These are phyloP conservation scores for Westerdykella sp. DNA, from an alignment of 2,329 filamentous ascomycete genomes.

Conservation along the genomic window DNA sequence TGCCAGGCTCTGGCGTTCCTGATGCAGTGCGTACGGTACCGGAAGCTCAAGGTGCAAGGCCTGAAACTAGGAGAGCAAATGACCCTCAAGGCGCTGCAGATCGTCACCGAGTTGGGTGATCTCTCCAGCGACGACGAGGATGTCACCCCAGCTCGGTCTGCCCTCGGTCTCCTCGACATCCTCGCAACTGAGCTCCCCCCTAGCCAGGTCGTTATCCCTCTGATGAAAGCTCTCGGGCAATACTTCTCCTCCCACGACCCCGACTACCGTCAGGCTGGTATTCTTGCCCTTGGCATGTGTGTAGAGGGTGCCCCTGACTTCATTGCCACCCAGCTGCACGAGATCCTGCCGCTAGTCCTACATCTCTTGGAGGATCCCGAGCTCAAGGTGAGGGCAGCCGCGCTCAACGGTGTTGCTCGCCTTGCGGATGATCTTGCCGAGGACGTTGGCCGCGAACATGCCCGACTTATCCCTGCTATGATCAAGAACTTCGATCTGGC, in stretches of 20 bases:
- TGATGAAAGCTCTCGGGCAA: slow-evolving; percentile 76
- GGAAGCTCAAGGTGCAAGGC: slow-evolving; percentile 91
- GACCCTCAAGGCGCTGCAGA: slow-evolving; percentile 79
- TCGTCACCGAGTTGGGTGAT: slow-evolving; percentile 81
- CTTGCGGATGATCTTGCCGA: slow-evolving; percentile 91
- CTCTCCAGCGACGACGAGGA: slow-evolving; percentile 70
- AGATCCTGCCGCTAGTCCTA: slow-evolving; percentile 79
- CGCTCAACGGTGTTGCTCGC: slow-evolving; percentile 79
- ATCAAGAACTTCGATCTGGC: slow-evolving; percentile 85
- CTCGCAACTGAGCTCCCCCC: slow-evolving; percentile 83
- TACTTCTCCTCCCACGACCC: slow-evolving; percentile 72
- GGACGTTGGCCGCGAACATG: slow-evolving; percentile 80
- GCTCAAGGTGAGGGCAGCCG: slow-evolving; percentile 75
- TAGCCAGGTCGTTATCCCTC: slow-evolving; percentile 86
- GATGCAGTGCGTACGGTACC: slow-evolving; percentile 84
- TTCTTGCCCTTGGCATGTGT: slow-evolving; percentile 85
- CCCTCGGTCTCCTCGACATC: slow-evolving; percentile 81
- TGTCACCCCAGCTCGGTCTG: slow-evolving; percentile 75
- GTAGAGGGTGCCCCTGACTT: slow-evolving; percentile 97
- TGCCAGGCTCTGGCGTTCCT: slow-evolving; percentile 90
- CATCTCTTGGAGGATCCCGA: slow-evolving; percentile 80
- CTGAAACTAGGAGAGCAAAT: slow-evolving; percentile 82
- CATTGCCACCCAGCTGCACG: slow-evolving; percentile 83
- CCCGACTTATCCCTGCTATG: slow-evolving; percentile 73
- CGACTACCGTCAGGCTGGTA: slow-evolving; percentile 80